A percentile compares a stretch with the other conserved stretches of the same genome.
phyloP scores from a whole-genome alignment of 129 eudicot genomes.

The Dittrichia graveolens region DNA sequence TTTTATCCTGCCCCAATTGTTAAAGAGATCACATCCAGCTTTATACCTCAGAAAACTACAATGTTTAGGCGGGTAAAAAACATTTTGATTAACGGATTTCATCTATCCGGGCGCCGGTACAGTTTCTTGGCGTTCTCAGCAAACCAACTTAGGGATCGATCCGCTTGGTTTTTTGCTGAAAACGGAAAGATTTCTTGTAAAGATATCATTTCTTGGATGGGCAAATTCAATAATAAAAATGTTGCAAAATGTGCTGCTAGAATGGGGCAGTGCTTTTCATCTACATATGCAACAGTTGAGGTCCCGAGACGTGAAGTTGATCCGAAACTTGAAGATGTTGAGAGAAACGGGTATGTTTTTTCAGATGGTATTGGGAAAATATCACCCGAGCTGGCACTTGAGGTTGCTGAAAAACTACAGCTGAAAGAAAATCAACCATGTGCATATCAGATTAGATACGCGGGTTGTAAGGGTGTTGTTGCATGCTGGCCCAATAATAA shows the following conservation, averaged over 20 bases:
- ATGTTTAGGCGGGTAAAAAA: conserved; percentile 14
- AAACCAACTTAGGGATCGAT: conserved; percentile 17
- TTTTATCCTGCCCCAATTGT: conserved; percentile 18
- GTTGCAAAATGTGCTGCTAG: conserved; percentile 23
- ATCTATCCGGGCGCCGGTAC: conserved; percentile 12
- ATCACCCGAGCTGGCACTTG: conserved; percentile 12
- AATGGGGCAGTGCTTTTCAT: conserved; percentile 23
- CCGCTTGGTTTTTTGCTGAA: conserved; percentile 21
- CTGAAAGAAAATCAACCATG: conserved; percentile 25
- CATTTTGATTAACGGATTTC: conserved; percentile 9
- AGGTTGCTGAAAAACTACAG: conserved; percentile 19
- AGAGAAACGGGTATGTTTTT: neutral
- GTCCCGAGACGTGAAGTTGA: conserved; percentile 16
- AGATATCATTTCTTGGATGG: conserved; percentile 13
- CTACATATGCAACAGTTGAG: conserved; percentile 20
- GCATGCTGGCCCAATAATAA: conserved; percentile 49
- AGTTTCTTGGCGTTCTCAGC: conserved; percentile 18
- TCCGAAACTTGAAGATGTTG: neutral
- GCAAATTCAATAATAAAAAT: neutral
- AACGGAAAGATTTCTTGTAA: conserved; percentile 8
- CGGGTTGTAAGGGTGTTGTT: conserved; percentile 71
- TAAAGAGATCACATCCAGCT: neutral
- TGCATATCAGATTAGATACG: conserved; percentile 72
- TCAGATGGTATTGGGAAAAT: conserved; percentile 20
- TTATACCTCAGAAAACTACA: conserved; percentile 11